phyloP scores from a whole-genome alignment of 2,329 filamentous ascomycete species.

The Rutstroemia sydowiana region DNA sequence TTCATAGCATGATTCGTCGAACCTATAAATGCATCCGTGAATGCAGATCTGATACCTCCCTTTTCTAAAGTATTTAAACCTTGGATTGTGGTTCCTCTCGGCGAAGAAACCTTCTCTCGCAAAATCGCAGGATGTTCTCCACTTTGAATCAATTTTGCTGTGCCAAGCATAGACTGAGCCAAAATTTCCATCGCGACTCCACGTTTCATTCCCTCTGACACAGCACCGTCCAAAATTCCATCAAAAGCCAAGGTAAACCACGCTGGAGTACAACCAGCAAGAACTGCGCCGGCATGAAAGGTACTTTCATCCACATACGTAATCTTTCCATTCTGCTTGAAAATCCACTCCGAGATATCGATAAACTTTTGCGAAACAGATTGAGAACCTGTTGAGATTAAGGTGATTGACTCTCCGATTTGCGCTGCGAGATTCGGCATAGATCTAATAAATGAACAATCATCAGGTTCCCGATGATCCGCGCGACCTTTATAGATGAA shows the following conservation, averaged over 20 bases:
- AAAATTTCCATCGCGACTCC: slow-evolving; percentile 3
- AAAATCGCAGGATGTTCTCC: slow-evolving; percentile 10
- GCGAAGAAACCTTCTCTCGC: slow-evolving; percentile 7
- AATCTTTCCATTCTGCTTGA: not conserved
- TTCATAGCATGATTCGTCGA: slow-evolving; percentile 5
- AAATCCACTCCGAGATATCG: slow-evolving; percentile 5
- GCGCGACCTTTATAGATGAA: not conserved
- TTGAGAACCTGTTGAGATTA: slow-evolving; percentile 3
- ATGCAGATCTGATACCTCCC: slow-evolving; percentile 6
- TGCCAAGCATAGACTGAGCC: slow-evolving; percentile 8
- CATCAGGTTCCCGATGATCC: not conserved
- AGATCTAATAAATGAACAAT: not conserved
- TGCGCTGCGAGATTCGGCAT: slow-evolving; percentile 10
- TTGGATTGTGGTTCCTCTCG: slow-evolving; percentile 8
- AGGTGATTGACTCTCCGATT: slow-evolving; percentile 5
- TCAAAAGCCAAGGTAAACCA: slow-evolving; percentile 8
- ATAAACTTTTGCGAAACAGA: not conserved
- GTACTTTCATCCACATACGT: slow-evolving; percentile 6
- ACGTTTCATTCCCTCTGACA: slow-evolving; percentile 7
- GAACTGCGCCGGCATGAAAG: slow-evolving; percentile 5
- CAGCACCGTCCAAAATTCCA: slow-evolving; percentile 8
- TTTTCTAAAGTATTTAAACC: slow-evolving; percentile 8
- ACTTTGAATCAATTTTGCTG: slow-evolving; percentile 7
- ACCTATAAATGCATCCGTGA: slow-evolving; percentile 6
- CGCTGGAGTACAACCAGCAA: slow-evolving; percentile 7